Evolutionary conservation across 805 yeast species (phyloP), one percentile per base, ranked within the genome.

Genomic region (Candida methanosorbosa): DNA sequence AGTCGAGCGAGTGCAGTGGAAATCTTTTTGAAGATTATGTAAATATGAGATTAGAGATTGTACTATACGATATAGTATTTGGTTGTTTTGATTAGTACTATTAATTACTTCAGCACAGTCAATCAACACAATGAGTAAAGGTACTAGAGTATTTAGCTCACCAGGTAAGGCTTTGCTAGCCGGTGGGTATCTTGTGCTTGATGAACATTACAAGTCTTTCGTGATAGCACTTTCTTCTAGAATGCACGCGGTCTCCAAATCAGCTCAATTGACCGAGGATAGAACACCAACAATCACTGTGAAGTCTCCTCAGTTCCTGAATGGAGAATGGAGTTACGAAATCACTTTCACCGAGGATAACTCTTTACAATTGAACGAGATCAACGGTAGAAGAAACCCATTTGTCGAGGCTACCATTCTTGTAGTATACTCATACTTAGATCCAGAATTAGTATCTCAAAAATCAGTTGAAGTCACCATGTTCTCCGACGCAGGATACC

Each of bases 141-240:
- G n/a, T n/a, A 22, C 21, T 12, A 58, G 61, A 36, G 84, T 79
- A 8, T 90, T 75, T 52, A 82, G 95, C 50, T 94, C 97, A 0
- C 97, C 98, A 0, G 97, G 97, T 0, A 92, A 92, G 56, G 97
- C 97, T 1, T 64, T 92, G 19, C 48, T 92, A 11, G 96, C 92
- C 1, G 98, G 98, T 15, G 98, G 98, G 0, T 92, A 92, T 53
- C 66, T 92, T 23, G 97, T 92, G 0, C 62, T 92, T 16, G 92
- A 83, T 38, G 88, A 88, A 0, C 57, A 56, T 25, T 88, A 81
- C 59, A 60, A 66, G 30, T 76, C 95, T 0, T 82, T 79, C 52
- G 94, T 84, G 4, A 78, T 90, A 11, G 97, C 95, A 0, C 68
- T 92, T 14, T 81, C 94, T 1, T 75, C 95, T 5, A 68, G 97